Conservation (phyloP, 169 alveolate genomes). For the Eimeria sp. region DNA sequence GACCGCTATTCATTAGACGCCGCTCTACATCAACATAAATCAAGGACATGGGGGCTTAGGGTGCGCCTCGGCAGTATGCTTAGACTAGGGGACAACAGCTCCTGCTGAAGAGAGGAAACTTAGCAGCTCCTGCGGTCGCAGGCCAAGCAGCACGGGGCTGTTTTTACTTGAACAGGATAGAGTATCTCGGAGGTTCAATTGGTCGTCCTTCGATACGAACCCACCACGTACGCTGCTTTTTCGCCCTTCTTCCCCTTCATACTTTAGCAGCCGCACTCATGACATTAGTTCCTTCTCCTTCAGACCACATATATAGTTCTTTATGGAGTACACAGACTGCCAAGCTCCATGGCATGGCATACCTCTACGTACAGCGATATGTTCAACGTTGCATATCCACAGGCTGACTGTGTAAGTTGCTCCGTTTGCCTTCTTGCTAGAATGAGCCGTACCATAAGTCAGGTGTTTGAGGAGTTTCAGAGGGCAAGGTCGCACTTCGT, state of each 20-base stretch:
- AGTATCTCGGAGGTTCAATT: not conserved
- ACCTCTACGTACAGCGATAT: not conserved
- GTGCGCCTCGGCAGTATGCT: not conserved
- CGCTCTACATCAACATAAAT: not conserved
- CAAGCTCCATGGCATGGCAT: not conserved
- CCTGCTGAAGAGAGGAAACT: not conserved
- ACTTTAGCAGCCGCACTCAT: not conserved
- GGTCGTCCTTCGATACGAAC: not conserved
- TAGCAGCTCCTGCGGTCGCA: not conserved
- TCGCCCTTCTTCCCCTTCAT: not conserved
- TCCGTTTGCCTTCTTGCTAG: constrained; percentile 27
- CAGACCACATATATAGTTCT: not conserved
- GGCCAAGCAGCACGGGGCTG: no score
- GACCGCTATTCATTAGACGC: not conserved
- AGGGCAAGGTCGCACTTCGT: constrained; percentile 97
- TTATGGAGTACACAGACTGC: not conserved
- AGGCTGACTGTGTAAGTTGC: not conserved
- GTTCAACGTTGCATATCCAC: not conserved
- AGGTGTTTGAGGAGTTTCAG: constrained; percentile 97
- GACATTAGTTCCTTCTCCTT: not conserved
- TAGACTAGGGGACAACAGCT: not conserved
- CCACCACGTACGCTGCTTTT: constrained; percentile 16
- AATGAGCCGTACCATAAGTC: constrained; percentile 94
- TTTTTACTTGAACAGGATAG: not conserved
- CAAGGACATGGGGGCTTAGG: not conserved